phyloP scores from a whole-genome alignment of 2,329 filamentous ascomycete species.

The Fusarium brevicatenulatum region DNA sequence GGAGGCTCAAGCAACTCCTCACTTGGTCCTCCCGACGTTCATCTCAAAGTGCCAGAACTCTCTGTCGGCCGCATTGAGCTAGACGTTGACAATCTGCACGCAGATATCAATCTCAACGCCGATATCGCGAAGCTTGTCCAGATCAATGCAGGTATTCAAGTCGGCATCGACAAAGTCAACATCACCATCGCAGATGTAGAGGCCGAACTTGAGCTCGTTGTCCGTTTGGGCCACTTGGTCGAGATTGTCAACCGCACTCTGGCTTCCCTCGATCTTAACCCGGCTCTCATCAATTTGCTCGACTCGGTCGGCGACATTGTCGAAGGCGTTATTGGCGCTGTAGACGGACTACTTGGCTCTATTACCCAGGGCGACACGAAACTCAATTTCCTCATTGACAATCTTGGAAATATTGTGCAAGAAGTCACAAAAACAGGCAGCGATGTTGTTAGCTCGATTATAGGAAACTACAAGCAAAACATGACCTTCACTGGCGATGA shows the following conservation, averaged over 20 bases:
- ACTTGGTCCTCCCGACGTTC: constrained; percentile 22
- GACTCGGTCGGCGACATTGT: constrained; percentile 23
- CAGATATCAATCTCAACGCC: constrained; percentile 27
- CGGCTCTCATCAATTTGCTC: constrained; percentile 15
- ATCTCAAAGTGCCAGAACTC: constrained; percentile 21
- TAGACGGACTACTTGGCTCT: constrained; percentile 18
- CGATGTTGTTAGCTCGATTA: constrained; percentile 18
- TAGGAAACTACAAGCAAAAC: constrained; percentile 25
- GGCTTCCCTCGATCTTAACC: constrained; percentile 22
- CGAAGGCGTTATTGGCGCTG: constrained; percentile 11
- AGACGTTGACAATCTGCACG: constrained; percentile 23
- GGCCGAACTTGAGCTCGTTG: constrained; percentile 23
- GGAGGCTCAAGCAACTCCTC: constrained; percentile 12
- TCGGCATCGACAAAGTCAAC: constrained; percentile 26
- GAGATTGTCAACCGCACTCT: constrained; percentile 26
- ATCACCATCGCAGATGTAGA: constrained; percentile 24
- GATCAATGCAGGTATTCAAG: constrained; percentile 19
- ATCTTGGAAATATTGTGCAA: constrained; percentile 25
- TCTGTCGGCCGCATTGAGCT: constrained; percentile 27
- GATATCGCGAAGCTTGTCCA: constrained; percentile 20
- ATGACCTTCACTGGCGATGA: constrained; percentile 27
- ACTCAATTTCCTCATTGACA: constrained; percentile 24
- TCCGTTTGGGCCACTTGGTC: constrained; percentile 18
- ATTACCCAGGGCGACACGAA: constrained; percentile 26
- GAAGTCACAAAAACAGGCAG: constrained; percentile 13